These are phyloP conservation scores for Erythrobasidium yunnanense DNA, from an alignment of 768 basidiomycete species.

Conservation along the genomic window DNA sequence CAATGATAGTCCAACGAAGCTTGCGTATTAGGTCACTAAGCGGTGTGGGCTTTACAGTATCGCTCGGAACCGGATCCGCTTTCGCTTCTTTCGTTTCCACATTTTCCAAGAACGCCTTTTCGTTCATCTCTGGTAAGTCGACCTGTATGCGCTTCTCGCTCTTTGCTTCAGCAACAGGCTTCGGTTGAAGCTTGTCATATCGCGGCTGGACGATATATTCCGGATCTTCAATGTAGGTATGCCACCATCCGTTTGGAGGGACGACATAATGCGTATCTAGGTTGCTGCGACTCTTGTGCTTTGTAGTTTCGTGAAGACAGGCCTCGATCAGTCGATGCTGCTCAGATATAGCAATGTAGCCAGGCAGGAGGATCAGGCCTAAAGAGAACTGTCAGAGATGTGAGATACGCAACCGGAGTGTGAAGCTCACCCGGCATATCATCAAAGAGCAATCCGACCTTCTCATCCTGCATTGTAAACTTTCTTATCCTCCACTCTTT, in stretches of 20 bases:
- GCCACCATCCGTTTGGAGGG: constrained; percentile 70
- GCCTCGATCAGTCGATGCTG: constrained; percentile 63
- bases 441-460: not conserved
- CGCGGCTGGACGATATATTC: constrained; percentile 33
- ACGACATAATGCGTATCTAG: constrained; percentile 75
- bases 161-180: not conserved
- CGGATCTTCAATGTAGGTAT: constrained; percentile 42
- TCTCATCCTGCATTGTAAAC: not conserved
- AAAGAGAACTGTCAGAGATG: not conserved
- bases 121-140: not conserved
- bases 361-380: constrained; percentile 68
- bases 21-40: constrained; percentile 53
- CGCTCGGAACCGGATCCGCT: constrained; percentile 12
- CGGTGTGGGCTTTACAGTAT: not conserved
- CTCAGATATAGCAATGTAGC: constrained; percentile 52
- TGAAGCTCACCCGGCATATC: constrained; percentile 16
- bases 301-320: constrained; percentile 65
- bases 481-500: not conserved
- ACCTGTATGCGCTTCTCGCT: not conserved
- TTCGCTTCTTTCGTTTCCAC: not conserved
- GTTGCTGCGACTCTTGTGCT: constrained; percentile 73
- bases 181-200: not conserved
- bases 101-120: not conserved
- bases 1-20: constrained; percentile 90
- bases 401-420: not conserved